Evolutionary conservation across 2,329 filamentous ascomycete species (phyloP).

Genomic region (Beauveria medogensis): DNA sequence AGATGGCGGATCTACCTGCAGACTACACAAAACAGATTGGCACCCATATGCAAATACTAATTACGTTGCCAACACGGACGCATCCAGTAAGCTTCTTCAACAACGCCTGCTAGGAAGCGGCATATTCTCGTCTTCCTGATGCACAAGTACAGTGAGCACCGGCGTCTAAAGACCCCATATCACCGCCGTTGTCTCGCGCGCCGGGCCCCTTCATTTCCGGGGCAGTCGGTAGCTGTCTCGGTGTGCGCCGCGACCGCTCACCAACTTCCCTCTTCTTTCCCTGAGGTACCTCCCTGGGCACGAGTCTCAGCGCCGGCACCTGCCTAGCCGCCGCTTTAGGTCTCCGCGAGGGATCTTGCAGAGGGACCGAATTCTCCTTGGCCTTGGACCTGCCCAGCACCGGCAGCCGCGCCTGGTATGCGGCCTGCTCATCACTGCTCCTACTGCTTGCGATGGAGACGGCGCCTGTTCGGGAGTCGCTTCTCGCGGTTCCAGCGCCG

Average conservation of each 20-base stretch:
- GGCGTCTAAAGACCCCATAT: not conserved
- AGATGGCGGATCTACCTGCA: not conserved
- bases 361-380: not conserved
- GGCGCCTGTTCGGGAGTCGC: not conserved
- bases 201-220: not conserved
- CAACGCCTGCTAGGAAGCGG: not conserved
- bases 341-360: constrained; percentile 1
- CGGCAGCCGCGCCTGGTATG: not conserved
- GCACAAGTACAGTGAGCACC: not conserved
- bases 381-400: not conserved
- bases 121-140: not conserved
- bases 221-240: not conserved
- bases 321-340: constrained; percentile 1
- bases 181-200: not conserved
- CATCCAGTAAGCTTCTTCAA: not conserved
- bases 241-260: not conserved
- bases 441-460: not conserved
- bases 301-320: not conserved
- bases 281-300: not conserved
- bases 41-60: not conserved
- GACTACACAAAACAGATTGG: not conserved
- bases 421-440: no score
- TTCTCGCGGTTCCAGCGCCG: not conserved
- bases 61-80: no score
- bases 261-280: not conserved